Conservation (phyloP, 306 rosid genomes). For the Inga leiocalycina region DNA sequence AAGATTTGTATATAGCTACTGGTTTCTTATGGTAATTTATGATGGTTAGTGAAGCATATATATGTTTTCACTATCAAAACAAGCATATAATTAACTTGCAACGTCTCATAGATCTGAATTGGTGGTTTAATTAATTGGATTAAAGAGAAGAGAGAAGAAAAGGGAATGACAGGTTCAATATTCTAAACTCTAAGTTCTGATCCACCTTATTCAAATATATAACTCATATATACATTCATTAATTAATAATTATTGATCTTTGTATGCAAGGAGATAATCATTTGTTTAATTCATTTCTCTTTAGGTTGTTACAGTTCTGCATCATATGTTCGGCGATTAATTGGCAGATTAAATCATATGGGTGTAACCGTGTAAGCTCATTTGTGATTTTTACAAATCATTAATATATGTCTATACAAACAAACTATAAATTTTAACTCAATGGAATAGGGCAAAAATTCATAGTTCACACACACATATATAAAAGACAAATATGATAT, state of each 20-base stretch:
- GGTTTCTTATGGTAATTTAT: not conserved
- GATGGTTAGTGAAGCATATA: not conserved
- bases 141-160: not conserved
- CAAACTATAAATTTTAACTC: slow-evolving; percentile 2
- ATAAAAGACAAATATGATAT: not conserved
- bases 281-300: not conserved
- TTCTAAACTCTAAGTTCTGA: no score
- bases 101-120: not conserved
- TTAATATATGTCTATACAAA: not conserved
- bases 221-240: no score
- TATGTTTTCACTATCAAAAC: not conserved
- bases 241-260: no score
- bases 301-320: not conserved
- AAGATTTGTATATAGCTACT: not conserved
- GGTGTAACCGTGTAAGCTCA: not conserved
- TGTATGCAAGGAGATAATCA: not conserved
- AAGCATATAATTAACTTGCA: not conserved
- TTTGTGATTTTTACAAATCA: not conserved
- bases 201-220: not conserved
- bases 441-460: not conserved
- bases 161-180: not conserved
- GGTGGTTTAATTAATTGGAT: not conserved
- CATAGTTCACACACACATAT: not conserved
- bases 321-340: not conserved
- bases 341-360: not conserved